Evolutionary conservation across 2,329 filamentous ascomycete genomes (phyloP), one percentile per base, ranked within the genome.

Genomic region (Colletotrichum tofieldiae): DNA sequence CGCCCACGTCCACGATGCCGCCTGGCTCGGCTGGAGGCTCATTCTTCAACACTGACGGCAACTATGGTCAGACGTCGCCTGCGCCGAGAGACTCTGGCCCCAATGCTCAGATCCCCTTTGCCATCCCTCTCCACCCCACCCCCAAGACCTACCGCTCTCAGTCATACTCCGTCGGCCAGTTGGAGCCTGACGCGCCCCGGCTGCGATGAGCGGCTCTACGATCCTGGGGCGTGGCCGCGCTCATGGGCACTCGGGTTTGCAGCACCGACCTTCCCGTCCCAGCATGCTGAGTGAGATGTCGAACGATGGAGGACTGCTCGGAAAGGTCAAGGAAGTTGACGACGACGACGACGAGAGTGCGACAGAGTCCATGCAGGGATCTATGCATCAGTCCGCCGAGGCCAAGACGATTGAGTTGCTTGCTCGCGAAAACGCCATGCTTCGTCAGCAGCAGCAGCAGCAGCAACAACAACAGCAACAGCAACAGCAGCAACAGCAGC

Each of bases 71-170:
- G 76, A 84, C 86, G 0, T 87, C 88, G 45, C 85, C 85, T 58
- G 85, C 82, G 67, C 86, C 84, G 58, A 86, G 86, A 78, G 89
- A 88, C 76, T 87, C 81, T 76, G 87, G 81, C 43, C 84, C 85
- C 52, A 92, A 89, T 73, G 82, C 87, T 76, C 91, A 96, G 74
- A 93, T 97, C 65, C 94, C 94, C 1, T 97, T 97, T 78, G 89
- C 93, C 8, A 97, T 97, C 75, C 95, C 95, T 5, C 86, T 97
- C 26, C 94, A 97, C 74, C 95, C 96, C 0, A 96, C 94, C 0
- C 94, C 94, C 1, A 98, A 98, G 82, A 95, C 94, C 1, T 96
- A 97, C 77, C 92, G 96, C 54, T 99, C 96, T 7, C 94, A 98
- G 81, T 98, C 96, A 5, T 98, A 98, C 82, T 98, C 96, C 0